Percentiles rank a stretch among this genome's conserved stretches.
These are phyloP conservation scores for Xylariomycetidae sp. DNA, from an alignment of 2,329 filamentous ascomycete genomes.

Conservation along the genomic window DNA sequence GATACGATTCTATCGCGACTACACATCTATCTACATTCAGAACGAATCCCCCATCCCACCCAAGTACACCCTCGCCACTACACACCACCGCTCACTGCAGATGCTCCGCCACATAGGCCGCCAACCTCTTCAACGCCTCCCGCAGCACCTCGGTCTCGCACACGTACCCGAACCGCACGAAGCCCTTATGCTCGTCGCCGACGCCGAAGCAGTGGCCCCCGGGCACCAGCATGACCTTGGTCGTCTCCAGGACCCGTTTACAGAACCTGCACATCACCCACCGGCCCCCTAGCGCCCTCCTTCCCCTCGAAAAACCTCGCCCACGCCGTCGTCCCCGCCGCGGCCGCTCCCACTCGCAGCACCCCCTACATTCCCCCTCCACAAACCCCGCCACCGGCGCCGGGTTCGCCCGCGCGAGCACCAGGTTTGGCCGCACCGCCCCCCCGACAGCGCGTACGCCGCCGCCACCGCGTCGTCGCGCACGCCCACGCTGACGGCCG, in stretches of 20 bases:
- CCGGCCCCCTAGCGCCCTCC: conserved; percentile 47
- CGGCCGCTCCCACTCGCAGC: conserved; percentile 64
- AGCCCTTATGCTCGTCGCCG: conserved; percentile 53
- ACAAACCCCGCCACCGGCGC: conserved; percentile 57
- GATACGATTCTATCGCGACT: too few species aligned
- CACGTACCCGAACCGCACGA: conserved; percentile 71
- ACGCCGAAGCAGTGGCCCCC: conserved; percentile 68
- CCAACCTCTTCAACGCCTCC: conserved; percentile 52
- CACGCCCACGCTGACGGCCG: conserved; percentile 78
- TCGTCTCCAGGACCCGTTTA: conserved; percentile 58
- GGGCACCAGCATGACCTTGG: conserved; percentile 68
- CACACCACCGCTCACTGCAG: conserved; percentile 15
- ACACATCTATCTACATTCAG: too few species aligned
- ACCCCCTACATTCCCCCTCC: conserved; percentile 52
- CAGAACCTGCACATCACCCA: conserved; percentile 73
- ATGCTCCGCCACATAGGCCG: conserved; percentile 32
- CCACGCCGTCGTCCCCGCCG: conserved; percentile 76
- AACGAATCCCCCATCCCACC: too few species aligned
- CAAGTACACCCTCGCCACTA: too few species aligned
- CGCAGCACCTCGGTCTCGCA: conserved; percentile 64
- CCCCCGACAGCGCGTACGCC: conserved; percentile 63
- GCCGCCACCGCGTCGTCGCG: conserved; percentile 74
- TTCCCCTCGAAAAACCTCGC: conserved; percentile 67
- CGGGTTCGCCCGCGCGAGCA: conserved; percentile 55
- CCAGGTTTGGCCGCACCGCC: conserved; percentile 45